Percentiles rank a stretch among this genome's conserved stretches.
phyloP scores from a whole-genome alignment of 805 yeast genomes.

The Candida bentonensis region DNA sequence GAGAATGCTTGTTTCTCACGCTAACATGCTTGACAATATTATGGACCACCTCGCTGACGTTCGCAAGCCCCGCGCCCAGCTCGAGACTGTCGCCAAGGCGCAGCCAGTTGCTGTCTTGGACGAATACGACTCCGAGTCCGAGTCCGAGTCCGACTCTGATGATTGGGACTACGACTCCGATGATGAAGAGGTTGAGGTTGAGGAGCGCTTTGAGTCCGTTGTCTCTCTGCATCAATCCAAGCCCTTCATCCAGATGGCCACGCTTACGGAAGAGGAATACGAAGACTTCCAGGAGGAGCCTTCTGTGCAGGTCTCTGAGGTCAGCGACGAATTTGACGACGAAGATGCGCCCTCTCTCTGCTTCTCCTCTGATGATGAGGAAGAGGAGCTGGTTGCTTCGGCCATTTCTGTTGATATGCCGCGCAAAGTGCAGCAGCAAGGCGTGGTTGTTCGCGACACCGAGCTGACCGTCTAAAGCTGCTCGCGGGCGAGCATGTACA shows the following conservation, averaged over 20 bases:
- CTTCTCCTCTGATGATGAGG: slow-evolving; percentile 12
- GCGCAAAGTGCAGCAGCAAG: not conserved
- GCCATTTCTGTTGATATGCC: not conserved
- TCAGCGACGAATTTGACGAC: slow-evolving; percentile 3
- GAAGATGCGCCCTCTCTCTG: slow-evolving; percentile 9
- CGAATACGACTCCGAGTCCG: slow-evolving; percentile 20
- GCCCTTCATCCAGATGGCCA: slow-evolving; percentile 8
- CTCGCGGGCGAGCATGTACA: not conserved
- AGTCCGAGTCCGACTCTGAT: slow-evolving; percentile 14
- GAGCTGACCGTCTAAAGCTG: not conserved
- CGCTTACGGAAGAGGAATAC: slow-evolving; percentile 11
- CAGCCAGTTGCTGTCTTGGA: slow-evolving; percentile 12
- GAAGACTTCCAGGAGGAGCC: slow-evolving; percentile 7
- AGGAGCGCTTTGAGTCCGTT: slow-evolving; percentile 3
- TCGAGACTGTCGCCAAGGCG: slow-evolving; percentile 22
- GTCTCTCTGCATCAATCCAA: slow-evolving; percentile 5
- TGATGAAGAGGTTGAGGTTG: slow-evolving; percentile 4
- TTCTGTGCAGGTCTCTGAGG: not conserved
- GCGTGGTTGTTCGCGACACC: not conserved
- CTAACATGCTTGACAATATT: slow-evolving; percentile 51
- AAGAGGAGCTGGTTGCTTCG: slow-evolving; percentile 11
- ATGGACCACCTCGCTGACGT: slow-evolving; percentile 30
- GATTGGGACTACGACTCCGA: slow-evolving; percentile 11
- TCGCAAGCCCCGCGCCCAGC: slow-evolving; percentile 11
- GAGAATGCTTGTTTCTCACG: slow-evolving; percentile 50